Evolutionary conservation across 176 grass and related monocot species (phyloP), one percentile per base, ranked within the genome.

Genomic region (Triticum dicoccoides): DNA sequence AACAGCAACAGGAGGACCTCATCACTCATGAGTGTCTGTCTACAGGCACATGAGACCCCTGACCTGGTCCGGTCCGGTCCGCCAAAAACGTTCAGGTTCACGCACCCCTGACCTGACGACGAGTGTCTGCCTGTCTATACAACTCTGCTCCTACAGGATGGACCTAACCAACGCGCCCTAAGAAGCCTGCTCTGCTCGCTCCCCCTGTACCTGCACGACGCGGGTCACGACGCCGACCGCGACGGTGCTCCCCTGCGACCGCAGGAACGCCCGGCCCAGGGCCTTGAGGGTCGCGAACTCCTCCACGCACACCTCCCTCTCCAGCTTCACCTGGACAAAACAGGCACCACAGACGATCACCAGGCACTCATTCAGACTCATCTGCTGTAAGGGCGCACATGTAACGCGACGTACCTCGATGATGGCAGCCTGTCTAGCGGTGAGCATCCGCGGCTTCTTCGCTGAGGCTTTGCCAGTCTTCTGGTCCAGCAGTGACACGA

Each of bases 161-260:
- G 20, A 61, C 33, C 21, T 13, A 62, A n/a, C 24, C 5, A 1
- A 8, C 45, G 52, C 52, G 5, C 14, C 1, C 29, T 80, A 87
- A 10, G 11, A 87, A 10, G 20, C 21, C 47, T 70, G 67, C 14
- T 87, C 56, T 9, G 20, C 18, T 59, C 18, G 56, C 18, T 73
- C 39, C 73, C 30, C 73, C 7, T 51, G 13, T 14, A 1, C 64
- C 73, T 88, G 39, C 11, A 88, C 84, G 42, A 87, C 83, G 42
- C 86, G 82, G 20, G 80, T 84, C 85, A 96, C 89, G 2, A 89
- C 72, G 83, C 96, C 96, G 25, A 96, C 96, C 0, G 92, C 96
- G 18, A 98, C 61, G 12, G 96, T 94, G 86, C 65, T 82, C 4
- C 93, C 96, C 12, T 65, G 91, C 9, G 86, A 89, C 41, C 91